phyloP scores from a whole-genome alignment of 176 grass and related monocot genomes.

The Raddia guianensis region DNA sequence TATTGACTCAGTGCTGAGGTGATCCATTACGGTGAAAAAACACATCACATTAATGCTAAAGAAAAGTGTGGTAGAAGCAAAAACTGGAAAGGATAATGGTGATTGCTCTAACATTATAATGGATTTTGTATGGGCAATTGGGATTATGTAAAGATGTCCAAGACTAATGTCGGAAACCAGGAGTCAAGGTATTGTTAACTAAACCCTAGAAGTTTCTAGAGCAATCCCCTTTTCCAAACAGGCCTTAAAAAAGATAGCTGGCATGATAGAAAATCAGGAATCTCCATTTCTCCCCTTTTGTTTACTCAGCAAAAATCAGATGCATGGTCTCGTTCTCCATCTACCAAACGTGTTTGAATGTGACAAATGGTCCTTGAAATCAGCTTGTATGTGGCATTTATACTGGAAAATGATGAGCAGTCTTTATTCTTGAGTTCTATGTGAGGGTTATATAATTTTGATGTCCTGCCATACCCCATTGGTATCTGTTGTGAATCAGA shows the following conservation, averaged over 20 bases:
- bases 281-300: neutral
- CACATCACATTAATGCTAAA: neutral
- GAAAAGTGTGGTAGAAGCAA: neutral
- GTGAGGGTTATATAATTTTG: constrained; percentile 9
- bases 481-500: neutral
- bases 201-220: neutral
- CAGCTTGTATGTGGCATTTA: neutral
- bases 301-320: neutral
- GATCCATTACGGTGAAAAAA: neutral
- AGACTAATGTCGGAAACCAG: neutral
- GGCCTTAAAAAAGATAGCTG: neutral
- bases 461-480: neutral
- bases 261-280: neutral
- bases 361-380: neutral
- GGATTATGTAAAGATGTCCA: neutral
- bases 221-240: neutral
- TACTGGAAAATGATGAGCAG: neutral
- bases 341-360: neutral
- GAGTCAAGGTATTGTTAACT: neutral
- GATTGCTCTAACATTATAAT: neutral
- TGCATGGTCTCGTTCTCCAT: neutral
- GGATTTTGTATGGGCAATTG: neutral
- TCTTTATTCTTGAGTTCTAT: constrained; percentile 14
- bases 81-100: neutral
- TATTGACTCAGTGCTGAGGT: neutral